A percentile compares a stretch with the other conserved stretches of the same genome.
Conservation (phyloP, 768 basidiomycete genomes). For the Hypholoma fasciculare region DNA sequence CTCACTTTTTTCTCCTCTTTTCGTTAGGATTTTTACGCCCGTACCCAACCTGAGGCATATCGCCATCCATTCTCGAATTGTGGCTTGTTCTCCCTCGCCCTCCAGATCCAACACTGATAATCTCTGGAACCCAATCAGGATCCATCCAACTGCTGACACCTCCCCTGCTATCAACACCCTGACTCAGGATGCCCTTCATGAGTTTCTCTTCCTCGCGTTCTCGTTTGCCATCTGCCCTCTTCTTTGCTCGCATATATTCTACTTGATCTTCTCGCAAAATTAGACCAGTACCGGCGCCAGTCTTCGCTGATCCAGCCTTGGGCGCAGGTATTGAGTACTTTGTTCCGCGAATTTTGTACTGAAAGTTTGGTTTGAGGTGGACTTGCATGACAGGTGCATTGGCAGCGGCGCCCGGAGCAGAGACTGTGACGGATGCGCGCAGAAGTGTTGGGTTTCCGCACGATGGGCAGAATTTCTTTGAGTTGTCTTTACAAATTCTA, state of each 20-base stretch:
- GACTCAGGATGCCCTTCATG: conserved; percentile 58
- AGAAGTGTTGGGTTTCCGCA: conserved; percentile 93
- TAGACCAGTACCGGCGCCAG: conserved; percentile 76
- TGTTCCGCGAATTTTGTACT: conserved; percentile 89
- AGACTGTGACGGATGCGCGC: conserved; percentile 87
- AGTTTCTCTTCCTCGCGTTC: conserved; percentile 80
- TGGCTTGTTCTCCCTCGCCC: conserved; percentile 68
- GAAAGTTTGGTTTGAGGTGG: conserved; percentile 95
- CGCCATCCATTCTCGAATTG: conserved; percentile 54
- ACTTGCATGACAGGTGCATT: conserved; percentile 75
- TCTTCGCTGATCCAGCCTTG: conserved; percentile 85
- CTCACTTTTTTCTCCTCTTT: conserved; percentile 51
- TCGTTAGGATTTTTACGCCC: conserved; percentile 93
- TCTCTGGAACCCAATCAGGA: conserved; percentile 91
- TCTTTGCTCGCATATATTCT: conserved; percentile 84
- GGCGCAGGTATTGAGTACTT: conserved; percentile 92
- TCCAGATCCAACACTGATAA: conserved; percentile 62
- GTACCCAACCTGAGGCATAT: conserved; percentile 82
- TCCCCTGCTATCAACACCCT: conserved; percentile 45
- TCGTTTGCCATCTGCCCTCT: conserved; percentile 69
- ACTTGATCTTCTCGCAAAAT: conserved; percentile 92
- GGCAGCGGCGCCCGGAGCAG: conserved; percentile 59
- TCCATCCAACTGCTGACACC: conserved; percentile 87
- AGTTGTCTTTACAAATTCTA: conserved; percentile 94
- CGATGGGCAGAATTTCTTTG: conserved; percentile 96